phyloP scores from a whole-genome alignment of 495 filamentous ascomycete genomes.

The Tuber aestivum region DNA sequence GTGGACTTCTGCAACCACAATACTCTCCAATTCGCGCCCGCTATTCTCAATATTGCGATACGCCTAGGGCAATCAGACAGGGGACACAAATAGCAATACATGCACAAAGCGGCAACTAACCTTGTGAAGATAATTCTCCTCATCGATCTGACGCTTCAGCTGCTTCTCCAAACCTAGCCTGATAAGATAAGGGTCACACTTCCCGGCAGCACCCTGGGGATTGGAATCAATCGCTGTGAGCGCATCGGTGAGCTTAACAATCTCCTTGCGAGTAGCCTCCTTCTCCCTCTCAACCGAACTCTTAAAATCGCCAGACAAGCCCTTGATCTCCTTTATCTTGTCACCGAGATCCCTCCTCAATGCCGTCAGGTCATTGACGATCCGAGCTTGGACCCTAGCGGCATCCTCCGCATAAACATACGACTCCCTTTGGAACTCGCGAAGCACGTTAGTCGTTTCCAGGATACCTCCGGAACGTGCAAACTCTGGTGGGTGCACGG shows the following conservation, averaged over 20 bases:
- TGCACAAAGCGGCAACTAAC: slow-evolving; percentile 48
- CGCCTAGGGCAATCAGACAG: slow-evolving; percentile 55
- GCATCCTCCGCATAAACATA: slow-evolving; percentile 80
- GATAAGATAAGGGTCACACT: slow-evolving; percentile 84
- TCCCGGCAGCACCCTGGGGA: slow-evolving; percentile 65
- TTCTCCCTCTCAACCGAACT: slow-evolving; percentile 79
- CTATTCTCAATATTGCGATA: slow-evolving; percentile 93
- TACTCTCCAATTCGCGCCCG: slow-evolving; percentile 87
- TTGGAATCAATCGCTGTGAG: slow-evolving; percentile 71
- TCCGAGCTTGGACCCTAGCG: slow-evolving; percentile 80
- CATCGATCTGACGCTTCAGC: slow-evolving; percentile 85
- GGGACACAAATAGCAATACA: not conserved
- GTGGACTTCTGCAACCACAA: slow-evolving; percentile 93
- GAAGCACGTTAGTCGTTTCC: slow-evolving; percentile 74
- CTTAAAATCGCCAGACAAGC: slow-evolving; percentile 85
- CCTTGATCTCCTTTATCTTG: slow-evolving; percentile 98
- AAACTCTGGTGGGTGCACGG: slow-evolving; percentile 61
- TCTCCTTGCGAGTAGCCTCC: slow-evolving; percentile 61
- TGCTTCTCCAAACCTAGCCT: slow-evolving; percentile 78
- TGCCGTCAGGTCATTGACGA: slow-evolving; percentile 78
- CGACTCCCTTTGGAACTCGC: slow-evolving; percentile 75
- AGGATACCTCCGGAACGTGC: slow-evolving; percentile 72
- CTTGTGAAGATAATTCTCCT: slow-evolving; percentile 93
- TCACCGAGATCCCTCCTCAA: slow-evolving; percentile 80
- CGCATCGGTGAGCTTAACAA: slow-evolving; percentile 73